Base-by-base conservation (phyloP, 208 protist species). In the Kentomonas sorsogonicus region DNA sequence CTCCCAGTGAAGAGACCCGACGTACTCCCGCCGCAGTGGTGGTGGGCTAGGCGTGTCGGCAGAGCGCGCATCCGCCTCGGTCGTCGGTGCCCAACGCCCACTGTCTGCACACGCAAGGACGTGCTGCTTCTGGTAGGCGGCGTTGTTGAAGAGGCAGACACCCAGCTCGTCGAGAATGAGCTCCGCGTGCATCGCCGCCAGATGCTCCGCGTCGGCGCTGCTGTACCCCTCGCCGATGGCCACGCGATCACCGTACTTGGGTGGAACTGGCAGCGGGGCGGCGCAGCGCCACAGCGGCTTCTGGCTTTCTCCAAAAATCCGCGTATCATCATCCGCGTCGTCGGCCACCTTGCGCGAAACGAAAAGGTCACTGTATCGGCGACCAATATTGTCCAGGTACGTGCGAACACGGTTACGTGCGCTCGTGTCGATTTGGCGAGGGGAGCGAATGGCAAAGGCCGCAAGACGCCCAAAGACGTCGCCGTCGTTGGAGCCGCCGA, bases 111-210 rank as follows among this genome's bases (percentile, higher is more conserved):
- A 84, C 5, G 66, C 69, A 22, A 77, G 58, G 0, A 75, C 81
- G 55, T 94, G 90, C 16, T 47, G 69, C 9, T 59, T 53, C 58
- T 96, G 90, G 51, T 78, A 47, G 13, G 53, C 53, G 6, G 45
- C 15, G 56, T 89, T 76, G 2, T 60, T 53, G 56, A 83, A 96
- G 23, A 96, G 41, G n/a, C 79, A 75, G 9, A 96, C 76, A 13
- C 90, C 90, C 7, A 94, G 68, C 1, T 76, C 59, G 55, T 96
- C 90, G 23, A 96, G 73, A n/a, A 90, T 82, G 29, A 96, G 71
- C 69, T 96, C 90, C 22, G 80, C 78, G 57, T 96, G 90, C 90
- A 94, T 94, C 36, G 78, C 78, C 23, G 90, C 90, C 30, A 89
- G 72, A 51, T 63, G 53, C 58, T 86, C 79, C 4, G 90, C 90